A percentile compares a stretch with the other conserved stretches of the same genome.
Conservation (phyloP, 129 eudicot species). For the Deinandra increscens region DNA sequence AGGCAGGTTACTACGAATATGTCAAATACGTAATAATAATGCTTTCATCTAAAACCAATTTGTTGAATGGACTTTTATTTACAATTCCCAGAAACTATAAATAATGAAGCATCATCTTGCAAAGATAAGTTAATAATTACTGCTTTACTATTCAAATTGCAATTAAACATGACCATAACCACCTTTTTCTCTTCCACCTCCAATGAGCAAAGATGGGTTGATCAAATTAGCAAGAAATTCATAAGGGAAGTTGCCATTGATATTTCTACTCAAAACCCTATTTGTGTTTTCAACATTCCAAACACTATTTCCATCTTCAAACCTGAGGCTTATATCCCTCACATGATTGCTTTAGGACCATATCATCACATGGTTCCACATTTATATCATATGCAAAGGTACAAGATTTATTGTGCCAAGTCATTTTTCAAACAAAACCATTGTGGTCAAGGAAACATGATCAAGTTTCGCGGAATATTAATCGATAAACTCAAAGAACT, state of each 20-base stretch:
- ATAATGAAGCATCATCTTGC: neutral
- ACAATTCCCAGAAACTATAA: constrained; percentile 7
- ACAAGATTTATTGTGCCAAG: constrained; percentile 33
- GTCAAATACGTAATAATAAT: constrained; percentile 25
- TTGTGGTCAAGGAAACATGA: neutral
- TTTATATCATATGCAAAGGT: constrained; percentile 37
- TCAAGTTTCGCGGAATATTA: constrained; percentile 20
- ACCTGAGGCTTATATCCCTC: constrained; percentile 49
- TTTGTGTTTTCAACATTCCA: constrained; percentile 37
- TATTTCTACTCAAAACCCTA: constrained; percentile 25
- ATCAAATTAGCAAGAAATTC: constrained; percentile 30
- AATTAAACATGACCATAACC: constrained; percentile 27
- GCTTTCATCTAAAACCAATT: neutral
- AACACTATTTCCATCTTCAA: constrained; percentile 22
- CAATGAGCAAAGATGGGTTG: constrained; percentile 43
- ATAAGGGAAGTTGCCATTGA: constrained; percentile 27
- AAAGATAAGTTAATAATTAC: neutral
- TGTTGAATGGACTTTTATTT: neutral
- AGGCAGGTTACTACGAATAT: constrained; percentile 6
- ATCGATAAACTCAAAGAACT: constrained; percentile 21
- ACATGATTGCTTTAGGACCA: constrained; percentile 41
- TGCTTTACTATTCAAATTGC: too few relatives aligned
- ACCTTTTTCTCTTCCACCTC: constrained; percentile 24
- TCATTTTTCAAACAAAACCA: neutral
- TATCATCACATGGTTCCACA: constrained; percentile 41